A percentile compares a stretch with the other conserved stretches of the same genome.
These are phyloP conservation scores for Piper longum DNA, from an alignment of 164 flowering plant genomes.

Conservation along the genomic window DNA sequence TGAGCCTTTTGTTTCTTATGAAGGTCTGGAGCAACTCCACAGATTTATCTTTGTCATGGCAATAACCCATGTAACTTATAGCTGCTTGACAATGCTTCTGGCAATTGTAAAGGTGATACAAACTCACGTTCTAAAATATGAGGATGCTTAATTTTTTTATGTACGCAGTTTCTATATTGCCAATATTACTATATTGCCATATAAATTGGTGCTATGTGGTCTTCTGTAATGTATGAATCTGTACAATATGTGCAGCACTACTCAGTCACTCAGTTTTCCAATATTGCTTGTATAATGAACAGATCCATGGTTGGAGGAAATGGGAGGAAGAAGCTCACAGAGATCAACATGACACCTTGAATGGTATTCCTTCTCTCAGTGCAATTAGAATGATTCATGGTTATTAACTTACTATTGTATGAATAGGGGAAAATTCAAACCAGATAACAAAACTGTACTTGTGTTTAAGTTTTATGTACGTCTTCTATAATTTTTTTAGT, in stretches of 20 bases:
- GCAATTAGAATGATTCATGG: not conserved
- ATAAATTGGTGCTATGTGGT: not conserved
- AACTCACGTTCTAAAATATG: not conserved
- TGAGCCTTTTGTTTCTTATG: slow-evolving; percentile 95
- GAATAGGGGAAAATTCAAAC: too few relatives aligned
- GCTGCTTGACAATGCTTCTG: slow-evolving; percentile 93
- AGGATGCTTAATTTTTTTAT: not conserved
- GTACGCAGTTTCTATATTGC: not conserved
- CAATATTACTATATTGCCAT: too few relatives aligned
- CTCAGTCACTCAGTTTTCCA: not conserved
- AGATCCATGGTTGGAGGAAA: slow-evolving; percentile 89
- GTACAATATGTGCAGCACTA: not conserved
- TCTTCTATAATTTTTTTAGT: not conserved
- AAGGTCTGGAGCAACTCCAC: slow-evolving; percentile 97
- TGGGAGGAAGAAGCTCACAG: slow-evolving; percentile 94
- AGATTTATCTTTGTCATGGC: slow-evolving; percentile 99
- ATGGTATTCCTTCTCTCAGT: slow-evolving; percentile 32
- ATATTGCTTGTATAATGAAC: slow-evolving; percentile 2
- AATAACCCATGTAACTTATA: slow-evolving; percentile 84
- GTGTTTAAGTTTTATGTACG: not conserved
- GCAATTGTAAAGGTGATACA: slow-evolving; percentile 77
- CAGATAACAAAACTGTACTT: not conserved
- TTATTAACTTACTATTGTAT: not conserved
- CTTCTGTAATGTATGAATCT: not conserved
- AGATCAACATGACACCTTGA: slow-evolving; percentile 48